Evolutionary conservation across 257 asterid species (phyloP), one percentile per base, ranked within the genome.

Genomic region (Salvia rosmarinus): DNA sequence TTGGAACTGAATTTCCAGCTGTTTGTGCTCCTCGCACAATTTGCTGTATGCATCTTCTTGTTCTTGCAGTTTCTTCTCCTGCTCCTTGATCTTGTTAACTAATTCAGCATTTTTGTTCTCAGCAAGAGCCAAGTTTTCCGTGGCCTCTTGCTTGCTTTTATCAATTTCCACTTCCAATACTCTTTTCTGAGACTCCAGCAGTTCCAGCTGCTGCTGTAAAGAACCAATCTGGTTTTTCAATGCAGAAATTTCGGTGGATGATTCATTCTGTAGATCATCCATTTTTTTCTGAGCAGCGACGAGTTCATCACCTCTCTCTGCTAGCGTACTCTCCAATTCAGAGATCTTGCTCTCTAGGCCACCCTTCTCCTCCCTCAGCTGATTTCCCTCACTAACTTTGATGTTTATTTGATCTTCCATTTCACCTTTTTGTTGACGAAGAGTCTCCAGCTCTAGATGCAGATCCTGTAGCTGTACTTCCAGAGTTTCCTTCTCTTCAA

Each of bases 351-450:
- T 47, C 60, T 75, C 77, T 61, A 86, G 71, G 59, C 67, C 62
- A 71, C 72, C 81, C 64, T 83, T 92, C 74, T 82, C 94, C 75
- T 84, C 86, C 83, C 68, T 78, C 67, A 83, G 37, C 78, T 64
- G 82, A 56, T 72, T 80, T 61, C 16, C 75, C 67, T 87, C 87
- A 52, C 56, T 46, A 28, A 69, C 5, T 62, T 60, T 68, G 58
- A 32, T 61, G 49, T 72, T 78, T 17, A 76, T 37, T 49, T 80
- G 78, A 65, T 77, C 82, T 77, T 81, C 89, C 78, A 81, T 67
- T 72, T 77, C 83, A 28, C 71, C 35, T 37, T 65, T 78, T 76
- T 74, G 79, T 51, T 51, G 64, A 37, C 56, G 70, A 47, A 77
- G 77, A 40, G 62, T 71, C 77, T 75, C 82, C 74, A 81, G 67